Evolutionary conservation across 1,139 yeast genomes (phyloP), one percentile per base, ranked within the genome.

Genomic region (Candida sp.): DNA sequence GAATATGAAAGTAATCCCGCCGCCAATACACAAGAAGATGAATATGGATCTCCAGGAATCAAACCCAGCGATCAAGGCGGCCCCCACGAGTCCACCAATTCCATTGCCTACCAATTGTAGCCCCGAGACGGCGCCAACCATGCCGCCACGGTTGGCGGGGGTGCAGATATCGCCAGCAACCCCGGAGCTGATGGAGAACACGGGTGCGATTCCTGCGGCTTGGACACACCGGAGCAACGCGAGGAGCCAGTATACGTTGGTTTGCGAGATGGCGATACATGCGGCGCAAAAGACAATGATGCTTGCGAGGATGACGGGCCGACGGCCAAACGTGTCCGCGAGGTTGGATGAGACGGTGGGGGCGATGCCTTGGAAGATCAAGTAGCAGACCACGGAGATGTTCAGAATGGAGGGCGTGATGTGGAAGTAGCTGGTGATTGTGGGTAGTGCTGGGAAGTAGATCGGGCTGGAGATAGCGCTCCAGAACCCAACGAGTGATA

Each of bases 181-280:
- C 0, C 80, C 80, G 0, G 75, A 64, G 34, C 70, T 62, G 3
- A 75, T 70, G 6, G 80, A 71, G 30, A 74, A 69, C 3, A 70
- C 73, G 0, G 80, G 78, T 0, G 77, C 78, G 23, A 75, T 73
- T 1, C 73, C 73, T 2, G 76, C 71, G 0, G 79, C 78, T 55
- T 75, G 80, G n/a, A 73, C 52, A 53, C 78, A 72, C 44, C 80
- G 60, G 34, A 75, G 55, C 5, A 73, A 63, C 1, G 69, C 66
- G 42, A 75, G 57, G 9, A 72, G 58, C 77, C 78, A 73, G 54
- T 62, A 74, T 0, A 59, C 74, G 42, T 69, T 65, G 4, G 72
- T 61, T 48, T 64, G 73, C 1, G 77, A 64, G 7, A 75, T 46
- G 1, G 71, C 80, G n/a, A 73, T 56, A 59, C 77, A 72, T 3